These are phyloP conservation scores for Zalaria obscura DNA, from an alignment of 2,329 filamentous ascomycete genomes.

Conservation along the genomic window DNA sequence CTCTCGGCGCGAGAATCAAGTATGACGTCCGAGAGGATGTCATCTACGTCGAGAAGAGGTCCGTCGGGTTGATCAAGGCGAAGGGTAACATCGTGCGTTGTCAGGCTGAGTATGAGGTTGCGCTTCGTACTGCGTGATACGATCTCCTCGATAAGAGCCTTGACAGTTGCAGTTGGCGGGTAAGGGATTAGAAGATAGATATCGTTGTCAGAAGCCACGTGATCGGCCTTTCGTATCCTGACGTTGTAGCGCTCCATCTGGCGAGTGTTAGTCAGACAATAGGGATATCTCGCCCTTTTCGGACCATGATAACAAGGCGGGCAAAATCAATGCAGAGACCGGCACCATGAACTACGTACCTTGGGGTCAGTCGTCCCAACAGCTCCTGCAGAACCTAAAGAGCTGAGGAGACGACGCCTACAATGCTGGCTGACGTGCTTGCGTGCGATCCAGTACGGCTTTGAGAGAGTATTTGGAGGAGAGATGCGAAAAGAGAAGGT, in stretches of 20 bases:
- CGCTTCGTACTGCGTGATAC: constrained; percentile 8
- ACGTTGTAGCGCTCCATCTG: constrained; percentile 13
- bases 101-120: constrained; percentile 6
- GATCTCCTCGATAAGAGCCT: constrained; percentile 9
- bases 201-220: constrained; percentile 2
- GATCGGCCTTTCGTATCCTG: constrained; percentile 5
- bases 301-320: too few species aligned
- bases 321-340: too few species aligned
- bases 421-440: too few species aligned
- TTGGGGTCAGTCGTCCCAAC: too few species aligned
- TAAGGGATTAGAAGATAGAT: constrained; percentile 11
- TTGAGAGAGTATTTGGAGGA: too few species aligned
- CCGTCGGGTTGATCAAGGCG: constrained; percentile 12
- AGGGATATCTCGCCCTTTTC: neutral
- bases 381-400: too few species aligned
- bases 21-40: constrained; percentile 13
- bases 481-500: too few species aligned
- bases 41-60: constrained; percentile 14
- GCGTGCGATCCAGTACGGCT: too few species aligned
- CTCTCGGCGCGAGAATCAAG: constrained; percentile 9
- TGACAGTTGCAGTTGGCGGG: constrained; percentile 6
- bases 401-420: too few species aligned
- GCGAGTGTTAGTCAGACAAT: neutral
- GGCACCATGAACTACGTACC: too few species aligned
- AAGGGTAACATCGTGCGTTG: constrained; percentile 10